Base-by-base conservation (phyloP, 495 filamentous ascomycete genomes). In the Daldinia grandis region DNA sequence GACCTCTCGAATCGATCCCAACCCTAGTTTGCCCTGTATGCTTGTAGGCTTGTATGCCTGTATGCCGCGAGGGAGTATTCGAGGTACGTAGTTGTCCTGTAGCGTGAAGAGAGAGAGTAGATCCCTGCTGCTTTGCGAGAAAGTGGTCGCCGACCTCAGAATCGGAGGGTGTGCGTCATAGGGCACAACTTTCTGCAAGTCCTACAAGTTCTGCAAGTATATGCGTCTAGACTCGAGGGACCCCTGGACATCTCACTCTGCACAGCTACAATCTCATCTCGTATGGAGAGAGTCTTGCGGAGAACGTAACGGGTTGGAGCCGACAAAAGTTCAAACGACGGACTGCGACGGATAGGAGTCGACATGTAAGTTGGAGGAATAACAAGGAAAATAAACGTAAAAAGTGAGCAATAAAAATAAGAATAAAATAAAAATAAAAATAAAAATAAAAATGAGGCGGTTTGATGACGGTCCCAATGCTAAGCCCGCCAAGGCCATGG, bases 101-200 rank as follows among this genome's bases (percentile, higher is more conserved):
- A 47, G 69, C 60, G 58, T 56, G 35, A 42, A 56, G 53, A 61
- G 31, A n/a, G 44, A 66, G 57, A 73, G 71, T 70, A 67, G 71
- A 74, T 74, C 71, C 71, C 67, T 74, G 67, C 71, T 74, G 55
- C 71, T 69, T 74, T 58, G n/a, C 12, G 63, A 70, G 62, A 62
- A 70, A 70, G 44, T 70, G 67, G 71, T 74, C 71, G 71, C 58
- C 71, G 71, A 74, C 71, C 71, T 74, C 58, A 67, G 58, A 60
- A 70, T 63, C 35, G 58, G 71, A 64, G 63, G 66, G 71, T 74
- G 71, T 74, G 71, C 71, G 71, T 70, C 71, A 74, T 74, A 70
- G 71, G 71, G 63, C 67, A 70, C 67, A 67, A 64, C 62, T 69
- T 47, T 5, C 42, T 47, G 42, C 42, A 47, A 47, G 42, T 47